These are phyloP conservation scores for Neonectria coccinea DNA, from an alignment of 2,329 filamentous ascomycete species.

Conservation along the genomic window DNA sequence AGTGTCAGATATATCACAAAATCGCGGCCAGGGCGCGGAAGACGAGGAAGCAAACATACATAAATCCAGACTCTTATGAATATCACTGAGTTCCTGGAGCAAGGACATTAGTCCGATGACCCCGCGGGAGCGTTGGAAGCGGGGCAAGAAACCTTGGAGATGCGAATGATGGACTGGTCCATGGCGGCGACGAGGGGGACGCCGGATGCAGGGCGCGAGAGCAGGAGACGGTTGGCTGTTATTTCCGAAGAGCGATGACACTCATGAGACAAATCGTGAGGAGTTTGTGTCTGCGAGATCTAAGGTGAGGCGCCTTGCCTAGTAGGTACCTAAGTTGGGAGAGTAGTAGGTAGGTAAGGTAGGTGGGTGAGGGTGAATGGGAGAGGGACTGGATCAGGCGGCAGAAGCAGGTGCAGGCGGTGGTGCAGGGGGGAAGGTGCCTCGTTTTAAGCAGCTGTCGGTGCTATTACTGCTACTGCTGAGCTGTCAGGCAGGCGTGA, in stretches of 20 bases:
- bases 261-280: conserved; percentile 31
- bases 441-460: conserved; percentile 8
- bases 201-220: conserved; percentile 22
- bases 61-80: conserved; percentile 85
- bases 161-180: conserved; percentile 89
- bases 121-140: conserved; percentile 36
- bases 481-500: conserved; percentile 11
- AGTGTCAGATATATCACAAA: conserved; percentile 21
- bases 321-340: no score
- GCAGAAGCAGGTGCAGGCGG: conserved; percentile 5
- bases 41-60: conserved; percentile 65
- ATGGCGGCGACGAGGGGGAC: conserved; percentile 45
- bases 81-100: conserved; percentile 81
- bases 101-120: conserved; percentile 30
- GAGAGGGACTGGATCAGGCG: conserved; percentile 11
- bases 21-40: neutral
- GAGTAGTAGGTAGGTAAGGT: conserved; percentile 4
- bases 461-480: neutral
- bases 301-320: conserved; percentile 3
- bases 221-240: neutral
- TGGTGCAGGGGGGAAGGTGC: conserved; percentile 18
- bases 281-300: neutral
- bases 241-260: conserved; percentile 26
- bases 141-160: conserved; percentile 74
- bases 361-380: conserved; percentile 16